Percentiles rank a stretch among this genome's conserved stretches.
Evolutionary conservation across 208 protist species (phyloP).

Genomic region (Blastocrithidia nonstop): DNA sequence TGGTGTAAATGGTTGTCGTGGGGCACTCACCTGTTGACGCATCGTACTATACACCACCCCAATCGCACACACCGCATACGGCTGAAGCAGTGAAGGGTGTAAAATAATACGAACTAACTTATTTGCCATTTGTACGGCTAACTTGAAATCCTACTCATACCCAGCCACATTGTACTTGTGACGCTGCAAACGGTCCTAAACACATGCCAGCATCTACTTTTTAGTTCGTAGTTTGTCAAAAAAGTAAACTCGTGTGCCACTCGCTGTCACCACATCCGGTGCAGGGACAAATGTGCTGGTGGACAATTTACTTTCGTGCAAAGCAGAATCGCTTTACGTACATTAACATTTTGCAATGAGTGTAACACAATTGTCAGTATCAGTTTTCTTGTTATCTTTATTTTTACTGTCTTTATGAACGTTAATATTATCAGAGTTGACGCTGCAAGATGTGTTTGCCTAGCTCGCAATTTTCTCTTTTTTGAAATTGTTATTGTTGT

Average conservation of each 20-base stretch:
- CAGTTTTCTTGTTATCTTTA: neutral
- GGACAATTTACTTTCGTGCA: too few species aligned
- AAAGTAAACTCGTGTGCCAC: slow-evolving; percentile 48
- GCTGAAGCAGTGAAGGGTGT: slow-evolving; percentile 48
- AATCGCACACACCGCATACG: slow-evolving; percentile 59
- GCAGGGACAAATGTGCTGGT: too few species aligned
- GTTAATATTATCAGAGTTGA: neutral
- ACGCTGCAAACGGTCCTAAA: slow-evolving; percentile 56
- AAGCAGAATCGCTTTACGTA: too few species aligned
- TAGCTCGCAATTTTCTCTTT: neutral
- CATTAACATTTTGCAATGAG: too few species aligned
- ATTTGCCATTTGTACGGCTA: slow-evolving; percentile 56
- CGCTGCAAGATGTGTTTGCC: neutral
- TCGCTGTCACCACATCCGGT: slow-evolving; percentile 33
- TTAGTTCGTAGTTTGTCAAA: slow-evolving; percentile 67
- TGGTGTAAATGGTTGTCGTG: slow-evolving; percentile 63
- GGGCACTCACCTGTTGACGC: slow-evolving; percentile 62
- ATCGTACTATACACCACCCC: slow-evolving; percentile 78
- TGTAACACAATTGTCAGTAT: too few species aligned
- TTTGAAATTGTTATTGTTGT: neutral
- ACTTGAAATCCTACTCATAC: slow-evolving; percentile 59
- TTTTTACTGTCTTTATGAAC: neutral
- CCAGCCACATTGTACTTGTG: slow-evolving; percentile 37
- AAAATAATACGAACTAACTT: slow-evolving; percentile 47
- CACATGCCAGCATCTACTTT: slow-evolving; percentile 45